Evolutionary conservation across 2,329 filamentous ascomycete genomes (phyloP).

Genomic region (Penicillium sp.): DNA sequence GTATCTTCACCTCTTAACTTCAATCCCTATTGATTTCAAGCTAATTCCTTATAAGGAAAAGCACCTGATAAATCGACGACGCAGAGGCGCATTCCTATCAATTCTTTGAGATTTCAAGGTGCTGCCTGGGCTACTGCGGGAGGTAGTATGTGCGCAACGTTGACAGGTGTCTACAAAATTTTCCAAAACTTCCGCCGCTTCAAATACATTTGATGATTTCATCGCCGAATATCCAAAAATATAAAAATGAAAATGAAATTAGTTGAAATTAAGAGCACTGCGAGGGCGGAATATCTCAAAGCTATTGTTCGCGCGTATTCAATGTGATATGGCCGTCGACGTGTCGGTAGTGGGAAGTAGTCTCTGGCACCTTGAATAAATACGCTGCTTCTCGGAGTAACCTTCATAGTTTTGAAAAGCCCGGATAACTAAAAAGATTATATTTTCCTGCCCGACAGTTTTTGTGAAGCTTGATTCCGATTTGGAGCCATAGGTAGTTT

Average conservation of each 20-base stretch:
- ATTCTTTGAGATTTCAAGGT: constrained; percentile 23
- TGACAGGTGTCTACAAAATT: constrained; percentile 25
- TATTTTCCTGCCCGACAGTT: too few relatives aligned
- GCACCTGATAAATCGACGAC: constrained; percentile 6
- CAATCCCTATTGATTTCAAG: not conserved
- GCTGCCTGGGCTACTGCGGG: constrained; percentile 27
- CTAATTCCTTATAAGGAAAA: not conserved
- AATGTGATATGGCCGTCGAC: too few relatives aligned
- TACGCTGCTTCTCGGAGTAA: too few relatives aligned
- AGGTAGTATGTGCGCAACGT: constrained; percentile 25
- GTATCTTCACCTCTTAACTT: not conserved
- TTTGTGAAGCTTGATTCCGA: too few relatives aligned
- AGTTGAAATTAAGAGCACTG: too few relatives aligned
- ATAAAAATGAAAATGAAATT: not conserved
- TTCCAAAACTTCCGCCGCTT: constrained; percentile 24
- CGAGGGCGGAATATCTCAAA: too few relatives aligned
- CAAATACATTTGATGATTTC: constrained; percentile 18
- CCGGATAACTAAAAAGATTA: too few relatives aligned
- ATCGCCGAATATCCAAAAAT: not conserved
- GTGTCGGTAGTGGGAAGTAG: too few relatives aligned
- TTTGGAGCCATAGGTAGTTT: too few relatives aligned
- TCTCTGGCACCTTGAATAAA: too few relatives aligned
- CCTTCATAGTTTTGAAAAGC: too few relatives aligned
- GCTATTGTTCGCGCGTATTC: too few relatives aligned
- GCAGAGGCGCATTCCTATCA: constrained; percentile 17